A percentile compares a stretch with the other conserved stretches of the same genome.
Conservation (phyloP, 768 basidiomycete species). For the Leccinum arenicola region DNA sequence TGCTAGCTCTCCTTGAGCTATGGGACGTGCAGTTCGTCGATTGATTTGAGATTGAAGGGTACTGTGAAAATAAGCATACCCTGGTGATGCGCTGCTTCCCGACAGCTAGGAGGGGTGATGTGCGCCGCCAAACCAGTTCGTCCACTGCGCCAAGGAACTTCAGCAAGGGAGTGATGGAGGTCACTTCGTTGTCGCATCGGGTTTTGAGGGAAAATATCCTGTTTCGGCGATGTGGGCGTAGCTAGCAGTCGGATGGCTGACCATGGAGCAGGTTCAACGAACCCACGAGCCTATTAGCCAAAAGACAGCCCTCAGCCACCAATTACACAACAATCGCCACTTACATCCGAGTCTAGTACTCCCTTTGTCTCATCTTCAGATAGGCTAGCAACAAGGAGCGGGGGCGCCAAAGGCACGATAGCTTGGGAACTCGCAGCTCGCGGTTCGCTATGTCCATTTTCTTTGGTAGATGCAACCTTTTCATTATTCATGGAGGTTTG, state of each 20-base stretch:
- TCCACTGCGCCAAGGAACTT: constrained; percentile 27
- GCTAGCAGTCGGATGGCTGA: not conserved
- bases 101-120: constrained; percentile 14
- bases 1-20: no score
- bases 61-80: no score
- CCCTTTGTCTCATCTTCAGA: constrained; percentile 25
- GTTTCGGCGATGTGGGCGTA: not conserved
- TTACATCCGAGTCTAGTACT: constrained; percentile 14
- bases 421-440: not conserved
- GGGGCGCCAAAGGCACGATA: not conserved
- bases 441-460: not conserved
- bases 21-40: not conserved
- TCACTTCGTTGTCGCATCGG: constrained; percentile 10
- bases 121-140: constrained; percentile 29
- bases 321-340: not conserved
- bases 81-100: no score
- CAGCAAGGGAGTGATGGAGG: constrained; percentile 22
- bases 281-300: constrained; percentile 10
- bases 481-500: not conserved
- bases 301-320: not conserved
- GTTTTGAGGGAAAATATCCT: not conserved
- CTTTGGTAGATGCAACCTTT: not conserved
- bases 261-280: constrained; percentile 13
- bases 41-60: constrained; percentile 5
- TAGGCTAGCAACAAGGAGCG: constrained; percentile 8